Base-by-base conservation (phyloP, 2,329 filamentous ascomycete species). In the Dryadomyces sulphureus region DNA sequence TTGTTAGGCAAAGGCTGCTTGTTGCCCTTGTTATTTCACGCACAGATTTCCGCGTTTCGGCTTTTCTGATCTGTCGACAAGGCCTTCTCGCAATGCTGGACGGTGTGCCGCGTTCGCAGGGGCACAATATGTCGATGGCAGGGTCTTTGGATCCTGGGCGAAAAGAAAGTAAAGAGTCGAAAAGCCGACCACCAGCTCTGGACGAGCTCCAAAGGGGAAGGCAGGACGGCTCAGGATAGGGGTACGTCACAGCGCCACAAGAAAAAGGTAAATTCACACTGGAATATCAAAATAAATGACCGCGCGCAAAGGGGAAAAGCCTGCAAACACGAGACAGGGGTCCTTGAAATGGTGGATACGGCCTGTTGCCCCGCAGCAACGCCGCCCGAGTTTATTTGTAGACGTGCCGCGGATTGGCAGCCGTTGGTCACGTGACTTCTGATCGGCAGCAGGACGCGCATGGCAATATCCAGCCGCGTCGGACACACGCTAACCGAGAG, bases 211-310 rank as follows among this genome's bases (percentile, higher is more conserved):
- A 27, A 21, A 21, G 27, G 27, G 21, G 22, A 17, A n/a, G 21
- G 39, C 24, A 27, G 22, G n/a, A 11, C 24, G 25, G 22, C 39
- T 24, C 22, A 42, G 40, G 25, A 42, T 22, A 36, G 30, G 41
- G 41, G 30, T 14, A 41, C 14, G 39, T 25, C 19, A 12, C 41
- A 32, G 25, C 11, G 40, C 24, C 17, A 20, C 34, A 17, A 12
- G 16, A 9, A 41, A 41, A 30, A 11, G n/a, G 24, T 22, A 41
- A 41, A 30, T 42, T 12, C 19, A 19, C 25, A 42, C 25, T 11
- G 27, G 41, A 32, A 17, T 25, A 43, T 43, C 30, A 30, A 43
- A 43, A 43, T 43, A 43, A 42, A 19, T 16, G 30, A 43, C 41
- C 30, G 22, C 25, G 35, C 41, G 41, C 41, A 30, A 43, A 43